Percentiles rank a stretch among this genome's conserved stretches.
phyloP scores from a whole-genome alignment of 257 asterid genomes.

The Gardenia jasminoides region DNA sequence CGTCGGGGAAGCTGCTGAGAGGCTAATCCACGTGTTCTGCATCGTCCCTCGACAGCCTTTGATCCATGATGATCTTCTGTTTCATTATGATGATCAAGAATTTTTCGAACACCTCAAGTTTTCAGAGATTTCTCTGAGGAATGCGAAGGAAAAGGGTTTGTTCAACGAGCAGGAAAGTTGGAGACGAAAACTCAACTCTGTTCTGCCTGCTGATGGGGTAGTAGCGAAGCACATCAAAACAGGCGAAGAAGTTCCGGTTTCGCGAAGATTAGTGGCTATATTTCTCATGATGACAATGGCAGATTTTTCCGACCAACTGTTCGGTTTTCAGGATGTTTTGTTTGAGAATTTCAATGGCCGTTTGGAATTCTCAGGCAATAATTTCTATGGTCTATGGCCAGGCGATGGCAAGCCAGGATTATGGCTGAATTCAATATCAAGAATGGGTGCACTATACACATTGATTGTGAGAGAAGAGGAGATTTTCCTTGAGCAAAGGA shows the following conservation, averaged over 20 bases:
- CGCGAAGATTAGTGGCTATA: slow-evolving; percentile 64
- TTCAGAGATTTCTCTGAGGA: slow-evolving; percentile 46
- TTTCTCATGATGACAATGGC: slow-evolving; percentile 81
- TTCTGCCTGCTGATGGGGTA: slow-evolving; percentile 59
- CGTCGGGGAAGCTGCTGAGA: slow-evolving; percentile 75
- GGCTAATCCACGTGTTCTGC: slow-evolving; percentile 74
- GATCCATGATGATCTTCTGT: slow-evolving; percentile 60
- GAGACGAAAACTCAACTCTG: slow-evolving; percentile 62
- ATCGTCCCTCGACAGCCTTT: slow-evolving; percentile 69
- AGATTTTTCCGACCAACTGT: slow-evolving; percentile 82
- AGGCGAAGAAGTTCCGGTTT: slow-evolving; percentile 62
- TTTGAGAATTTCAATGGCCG: slow-evolving; percentile 67
- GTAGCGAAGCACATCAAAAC: slow-evolving; percentile 69
- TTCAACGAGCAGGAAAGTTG: slow-evolving; percentile 38
- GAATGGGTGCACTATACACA: slow-evolving; percentile 68
- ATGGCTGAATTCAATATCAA: slow-evolving; percentile 63
- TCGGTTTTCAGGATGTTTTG: slow-evolving; percentile 63
- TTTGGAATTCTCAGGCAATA: slow-evolving; percentile 58
- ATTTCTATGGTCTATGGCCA: slow-evolving; percentile 60
- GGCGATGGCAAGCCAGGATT: slow-evolving; percentile 85
- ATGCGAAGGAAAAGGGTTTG: slow-evolving; percentile 28
- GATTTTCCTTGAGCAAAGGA: slow-evolving; percentile 27
- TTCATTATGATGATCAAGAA: slow-evolving; percentile 57
- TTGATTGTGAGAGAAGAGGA: slow-evolving; percentile 65
- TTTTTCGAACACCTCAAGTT: slow-evolving; percentile 51